Evolutionary conservation across 2,329 filamentous ascomycete genomes (phyloP).

Genomic region (Diaporthe sp.): DNA sequence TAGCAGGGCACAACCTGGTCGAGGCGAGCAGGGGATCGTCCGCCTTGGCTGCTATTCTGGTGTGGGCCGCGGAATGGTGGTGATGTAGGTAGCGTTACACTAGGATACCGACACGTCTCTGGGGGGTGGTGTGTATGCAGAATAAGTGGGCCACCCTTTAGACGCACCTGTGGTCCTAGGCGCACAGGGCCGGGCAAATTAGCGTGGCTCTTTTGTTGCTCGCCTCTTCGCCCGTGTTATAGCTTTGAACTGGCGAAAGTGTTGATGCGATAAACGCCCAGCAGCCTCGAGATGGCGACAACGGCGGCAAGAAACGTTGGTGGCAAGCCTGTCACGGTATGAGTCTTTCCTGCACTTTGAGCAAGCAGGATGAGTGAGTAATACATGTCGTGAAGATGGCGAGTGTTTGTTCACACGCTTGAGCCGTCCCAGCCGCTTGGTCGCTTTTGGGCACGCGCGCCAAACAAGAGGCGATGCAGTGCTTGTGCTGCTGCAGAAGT

Average conservation of each 20-base stretch:
- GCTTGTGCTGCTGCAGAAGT: slow-evolving; percentile 30
- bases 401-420: slow-evolving; percentile 10
- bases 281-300: background rate
- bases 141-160: background rate
- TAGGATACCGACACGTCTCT: background rate
- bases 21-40: slow-evolving; percentile 14
- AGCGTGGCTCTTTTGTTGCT: slow-evolving; percentile 4
- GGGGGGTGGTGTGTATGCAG: background rate
- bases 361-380: background rate
- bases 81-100: slow-evolving; percentile 11
- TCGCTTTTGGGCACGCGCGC: background rate
- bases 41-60: slow-evolving; percentile 33
- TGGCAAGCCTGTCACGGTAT: background rate
- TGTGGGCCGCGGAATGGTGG: slow-evolving; percentile 25
- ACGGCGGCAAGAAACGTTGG: background rate
- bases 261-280: background rate
- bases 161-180: background rate
- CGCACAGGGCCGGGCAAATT: background rate
- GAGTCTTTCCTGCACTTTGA: background rate
- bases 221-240: background rate
- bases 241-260: background rate
- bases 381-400: background rate
- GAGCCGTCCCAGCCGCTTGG: slow-evolving; percentile 15
- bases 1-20: slow-evolving; percentile 27
- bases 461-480: slow-evolving; percentile 22